phyloP scores from a whole-genome alignment of 1,139 yeast species.

The Hemisphaericaspora lyxosophila region DNA sequence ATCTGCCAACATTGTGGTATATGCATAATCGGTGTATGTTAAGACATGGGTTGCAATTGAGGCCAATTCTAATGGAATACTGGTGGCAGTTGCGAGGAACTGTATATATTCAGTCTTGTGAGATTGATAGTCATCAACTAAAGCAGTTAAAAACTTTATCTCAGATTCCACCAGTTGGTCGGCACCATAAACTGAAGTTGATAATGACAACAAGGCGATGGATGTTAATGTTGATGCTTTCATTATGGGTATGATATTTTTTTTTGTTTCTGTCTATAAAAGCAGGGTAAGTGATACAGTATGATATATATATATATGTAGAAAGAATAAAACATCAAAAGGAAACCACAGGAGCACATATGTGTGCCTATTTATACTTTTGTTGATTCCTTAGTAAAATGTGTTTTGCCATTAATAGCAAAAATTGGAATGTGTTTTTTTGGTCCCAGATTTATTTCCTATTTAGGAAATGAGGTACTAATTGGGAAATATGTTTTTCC shows the following conservation, averaged over 20 bases:
- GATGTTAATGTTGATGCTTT: constrained; percentile 13
- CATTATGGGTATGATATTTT: no score
- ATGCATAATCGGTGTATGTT: constrained; percentile 40
- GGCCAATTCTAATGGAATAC: constrained; percentile 35
- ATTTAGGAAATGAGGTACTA: constrained; percentile 3
- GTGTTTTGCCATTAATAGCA: background rate
- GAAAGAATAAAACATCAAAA: no score
- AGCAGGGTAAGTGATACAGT: no score
- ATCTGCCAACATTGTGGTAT: constrained; percentile 40
- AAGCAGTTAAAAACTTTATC: constrained; percentile 38
- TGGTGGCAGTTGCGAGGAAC: constrained; percentile 34
- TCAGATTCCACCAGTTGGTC: constrained; percentile 26
- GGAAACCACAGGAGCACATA: no score
- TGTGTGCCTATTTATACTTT: background rate
- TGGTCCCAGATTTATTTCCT: constrained; percentile 3
- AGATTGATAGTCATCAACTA: constrained; percentile 36
- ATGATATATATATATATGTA: no score
- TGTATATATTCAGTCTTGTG: constrained; percentile 27
- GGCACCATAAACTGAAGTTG: constrained; percentile 24
- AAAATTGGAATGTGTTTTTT: no score
- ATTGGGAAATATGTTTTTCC: background rate
- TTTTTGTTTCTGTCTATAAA: no score
- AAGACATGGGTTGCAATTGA: constrained; percentile 36
- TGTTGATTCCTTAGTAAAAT: background rate
- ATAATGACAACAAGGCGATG: constrained; percentile 12